Conservation (phyloP, 371 early-diverging fungal genomes). For the Mortierella sp. region DNA sequence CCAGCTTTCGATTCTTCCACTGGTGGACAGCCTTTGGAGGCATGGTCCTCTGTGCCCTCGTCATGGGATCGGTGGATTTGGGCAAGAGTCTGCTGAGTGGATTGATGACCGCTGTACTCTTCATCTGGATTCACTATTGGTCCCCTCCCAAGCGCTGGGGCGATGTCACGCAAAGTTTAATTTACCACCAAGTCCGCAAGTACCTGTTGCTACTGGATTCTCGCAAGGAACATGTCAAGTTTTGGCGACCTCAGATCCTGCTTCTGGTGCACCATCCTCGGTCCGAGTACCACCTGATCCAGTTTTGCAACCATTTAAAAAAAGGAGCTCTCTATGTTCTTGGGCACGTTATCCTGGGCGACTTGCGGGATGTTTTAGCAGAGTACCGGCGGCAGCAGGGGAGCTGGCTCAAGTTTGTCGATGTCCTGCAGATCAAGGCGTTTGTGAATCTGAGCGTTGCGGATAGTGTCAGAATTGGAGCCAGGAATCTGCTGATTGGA, state of each 20-base stretch:
- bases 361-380: slow-evolving; percentile 60
- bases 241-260: slow-evolving; percentile 78
- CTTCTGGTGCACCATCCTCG: slow-evolving; percentile 70
- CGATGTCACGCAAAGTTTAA: slow-evolving; percentile 73
- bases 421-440: slow-evolving; percentile 69
- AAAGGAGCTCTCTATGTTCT: slow-evolving; percentile 76
- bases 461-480: slow-evolving; percentile 62
- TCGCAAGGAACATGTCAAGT: slow-evolving; percentile 75
- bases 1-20: slow-evolving; percentile 73
- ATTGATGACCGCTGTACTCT: slow-evolving; percentile 62
- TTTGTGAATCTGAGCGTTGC: slow-evolving; percentile 71
- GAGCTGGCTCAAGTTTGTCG: slow-evolving; percentile 70
- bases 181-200: slow-evolving; percentile 81
- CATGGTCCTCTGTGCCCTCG: slow-evolving; percentile 61
- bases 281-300: slow-evolving; percentile 63
- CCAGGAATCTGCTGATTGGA: slow-evolving; percentile 65
- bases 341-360: slow-evolving; percentile 70
- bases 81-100: slow-evolving; percentile 63
- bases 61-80: slow-evolving; percentile 69
- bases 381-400: slow-evolving; percentile 62
- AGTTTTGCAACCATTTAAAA: slow-evolving; percentile 75
- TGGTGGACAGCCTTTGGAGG: slow-evolving; percentile 73
- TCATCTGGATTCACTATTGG: slow-evolving; percentile 70
- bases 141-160: slow-evolving; percentile 76
- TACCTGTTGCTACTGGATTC: slow-evolving; percentile 72